phyloP scores from a whole-genome alignment of 257 asterid species.

The Fraxinus anomala region DNA sequence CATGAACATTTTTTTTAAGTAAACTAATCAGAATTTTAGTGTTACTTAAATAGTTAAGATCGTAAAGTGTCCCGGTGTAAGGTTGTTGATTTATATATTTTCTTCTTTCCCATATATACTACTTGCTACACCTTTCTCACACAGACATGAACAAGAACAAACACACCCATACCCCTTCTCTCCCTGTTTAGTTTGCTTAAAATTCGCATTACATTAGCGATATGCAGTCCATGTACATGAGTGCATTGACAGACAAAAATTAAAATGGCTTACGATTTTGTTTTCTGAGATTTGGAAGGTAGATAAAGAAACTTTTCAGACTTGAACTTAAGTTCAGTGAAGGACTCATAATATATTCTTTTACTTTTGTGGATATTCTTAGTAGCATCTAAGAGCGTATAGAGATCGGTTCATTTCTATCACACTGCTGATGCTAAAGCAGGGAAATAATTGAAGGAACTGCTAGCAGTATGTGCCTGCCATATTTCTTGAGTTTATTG shows the following conservation, averaged over 20 bases:
- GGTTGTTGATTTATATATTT: not conserved
- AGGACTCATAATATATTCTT: no score
- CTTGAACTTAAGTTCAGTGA: no score
- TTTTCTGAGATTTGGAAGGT: no score
- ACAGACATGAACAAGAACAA: not conserved
- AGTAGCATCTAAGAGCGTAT: not conserved
- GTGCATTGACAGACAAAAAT: not conserved
- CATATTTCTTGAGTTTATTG: slow-evolving; percentile 12
- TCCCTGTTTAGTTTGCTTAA: not conserved
- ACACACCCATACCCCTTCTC: not conserved
- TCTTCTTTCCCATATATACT: not conserved
- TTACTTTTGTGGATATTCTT: not conserved
- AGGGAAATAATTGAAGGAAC: not conserved
- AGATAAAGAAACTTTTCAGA: no score
- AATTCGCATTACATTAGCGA: not conserved
- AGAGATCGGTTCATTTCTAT: not conserved
- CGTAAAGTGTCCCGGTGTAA: not conserved
- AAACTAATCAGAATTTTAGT: no score
- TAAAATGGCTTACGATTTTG: not conserved
- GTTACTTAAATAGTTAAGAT: not conserved
- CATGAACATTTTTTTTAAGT: not conserved
- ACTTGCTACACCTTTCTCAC: not conserved
- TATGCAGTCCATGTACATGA: not conserved
- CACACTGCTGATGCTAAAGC: not conserved
- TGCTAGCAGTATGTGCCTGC: not conserved